These are phyloP conservation scores for Reticulascus tulasneorum DNA, from an alignment of 2,329 filamentous ascomycete species.

Conservation along the genomic window DNA sequence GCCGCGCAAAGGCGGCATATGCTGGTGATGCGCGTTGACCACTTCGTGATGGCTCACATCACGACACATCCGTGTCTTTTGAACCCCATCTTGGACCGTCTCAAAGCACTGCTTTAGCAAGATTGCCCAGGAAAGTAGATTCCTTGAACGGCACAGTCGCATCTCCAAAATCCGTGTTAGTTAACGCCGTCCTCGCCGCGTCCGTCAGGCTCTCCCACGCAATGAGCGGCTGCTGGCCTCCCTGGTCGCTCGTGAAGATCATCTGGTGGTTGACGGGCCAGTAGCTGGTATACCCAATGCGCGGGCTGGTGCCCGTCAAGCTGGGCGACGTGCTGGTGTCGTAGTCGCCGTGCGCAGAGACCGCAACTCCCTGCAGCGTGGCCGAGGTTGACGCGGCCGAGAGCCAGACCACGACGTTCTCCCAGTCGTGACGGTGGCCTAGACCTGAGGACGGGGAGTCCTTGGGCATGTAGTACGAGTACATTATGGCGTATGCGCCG, in stretches of 20 bases:
- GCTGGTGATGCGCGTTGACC: too few relatives aligned
- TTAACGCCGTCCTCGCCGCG: constrained; percentile 27
- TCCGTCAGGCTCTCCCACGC: constrained; percentile 33
- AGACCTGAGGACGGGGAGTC: constrained; percentile 30
- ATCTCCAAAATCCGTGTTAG: constrained; percentile 32
- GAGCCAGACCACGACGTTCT: constrained; percentile 29
- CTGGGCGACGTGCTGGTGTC: constrained; percentile 18
- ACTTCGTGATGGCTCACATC: too few relatives aligned
- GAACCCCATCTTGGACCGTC: too few relatives aligned
- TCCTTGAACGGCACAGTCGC: constrained; percentile 34
- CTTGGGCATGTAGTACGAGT: constrained; percentile 36
- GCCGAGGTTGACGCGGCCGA: constrained; percentile 19
- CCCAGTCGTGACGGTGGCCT: constrained; percentile 34
- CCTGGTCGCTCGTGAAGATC: constrained; percentile 26
- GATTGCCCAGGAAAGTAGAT: constrained; percentile 12
- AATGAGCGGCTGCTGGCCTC: constrained; percentile 34
- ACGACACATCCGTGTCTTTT: too few relatives aligned
- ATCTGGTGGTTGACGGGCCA: constrained; percentile 31
- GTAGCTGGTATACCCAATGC: constrained; percentile 25
- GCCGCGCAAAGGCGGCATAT: too few relatives aligned
- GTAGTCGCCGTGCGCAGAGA: constrained; percentile 28
- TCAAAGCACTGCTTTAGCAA: constrained; percentile 13
- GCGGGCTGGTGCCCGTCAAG: constrained; percentile 21
- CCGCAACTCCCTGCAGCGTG: constrained; percentile 24
- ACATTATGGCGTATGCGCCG: constrained; percentile 26